phyloP scores from a whole-genome alignment of 805 yeast genomes.

The Kodamaea neixiangensis region DNA sequence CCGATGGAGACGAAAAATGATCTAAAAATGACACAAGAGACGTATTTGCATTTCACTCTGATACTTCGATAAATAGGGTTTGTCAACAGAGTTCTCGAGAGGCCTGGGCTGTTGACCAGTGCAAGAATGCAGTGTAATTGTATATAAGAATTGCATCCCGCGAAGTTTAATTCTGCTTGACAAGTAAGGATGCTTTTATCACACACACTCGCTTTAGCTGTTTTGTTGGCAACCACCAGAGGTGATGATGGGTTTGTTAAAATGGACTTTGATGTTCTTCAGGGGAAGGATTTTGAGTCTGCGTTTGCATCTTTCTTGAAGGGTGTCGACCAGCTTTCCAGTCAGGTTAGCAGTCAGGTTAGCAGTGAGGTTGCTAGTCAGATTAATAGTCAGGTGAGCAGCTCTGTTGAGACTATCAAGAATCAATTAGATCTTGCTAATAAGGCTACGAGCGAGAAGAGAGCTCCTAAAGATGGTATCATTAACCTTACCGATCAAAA shows the following conservation, averaged over 20 bases:
- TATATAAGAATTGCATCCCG: neutral
- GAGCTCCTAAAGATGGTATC: slow-evolving; percentile 1
- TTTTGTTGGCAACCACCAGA: slow-evolving; percentile 6
- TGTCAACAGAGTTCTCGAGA: neutral
- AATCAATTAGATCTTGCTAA: neutral
- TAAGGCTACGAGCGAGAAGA: neutral
- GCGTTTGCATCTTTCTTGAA: slow-evolving; percentile 19
- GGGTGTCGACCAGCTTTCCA: neutral
- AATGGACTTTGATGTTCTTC: slow-evolving; percentile 26
- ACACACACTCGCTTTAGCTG: slow-evolving; percentile 11
- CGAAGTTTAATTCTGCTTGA: neutral
- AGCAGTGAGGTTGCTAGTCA: neutral
- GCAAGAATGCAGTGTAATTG: neutral
- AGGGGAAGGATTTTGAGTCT: slow-evolving; percentile 20
- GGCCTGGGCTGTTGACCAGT: neutral
- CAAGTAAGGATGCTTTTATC: slow-evolving; percentile 9
- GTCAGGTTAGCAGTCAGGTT: neutral
- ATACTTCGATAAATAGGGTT: neutral
- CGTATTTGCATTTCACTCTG: neutral
- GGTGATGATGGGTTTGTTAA: slow-evolving; percentile 24
- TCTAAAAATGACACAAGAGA: neutral
- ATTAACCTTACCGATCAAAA: slow-evolving; percentile 12
- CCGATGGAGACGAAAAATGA: neutral
- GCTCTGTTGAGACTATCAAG: neutral
- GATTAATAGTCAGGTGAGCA: neutral